Evolutionary conservation across 2,329 filamentous ascomycete genomes (phyloP).

Genomic region (Microcyclosporella mali): DNA sequence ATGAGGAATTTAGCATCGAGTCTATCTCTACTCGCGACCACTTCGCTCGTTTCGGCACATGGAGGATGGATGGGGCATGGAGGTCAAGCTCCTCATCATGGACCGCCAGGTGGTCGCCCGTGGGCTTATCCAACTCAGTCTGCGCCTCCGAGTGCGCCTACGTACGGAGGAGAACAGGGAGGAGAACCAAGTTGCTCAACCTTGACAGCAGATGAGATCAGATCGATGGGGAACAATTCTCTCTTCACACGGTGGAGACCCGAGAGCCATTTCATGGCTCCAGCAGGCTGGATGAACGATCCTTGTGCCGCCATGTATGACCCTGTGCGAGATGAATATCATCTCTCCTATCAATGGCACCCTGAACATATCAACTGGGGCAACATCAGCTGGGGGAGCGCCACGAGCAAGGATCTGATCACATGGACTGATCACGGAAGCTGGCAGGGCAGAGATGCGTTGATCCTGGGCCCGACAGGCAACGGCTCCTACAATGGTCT

Average conservation of each 20-base stretch:
- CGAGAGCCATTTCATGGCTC: constrained; percentile 42
- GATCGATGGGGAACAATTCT: constrained; percentile 40
- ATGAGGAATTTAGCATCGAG: not conserved
- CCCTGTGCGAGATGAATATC: constrained; percentile 43
- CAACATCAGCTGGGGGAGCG: constrained; percentile 48
- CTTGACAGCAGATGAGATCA: constrained; percentile 29
- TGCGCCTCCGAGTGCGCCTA: not conserved
- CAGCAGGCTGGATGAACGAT: constrained; percentile 47
- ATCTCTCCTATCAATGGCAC: constrained; percentile 50
- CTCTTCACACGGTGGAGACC: constrained; percentile 46
- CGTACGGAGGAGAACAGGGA: constrained; percentile 1
- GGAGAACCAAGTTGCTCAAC: constrained; percentile 14
- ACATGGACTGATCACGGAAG: constrained; percentile 38
- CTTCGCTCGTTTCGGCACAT: not conserved
- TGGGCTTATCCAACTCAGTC: not conserved
- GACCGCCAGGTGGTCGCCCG: not conserved
- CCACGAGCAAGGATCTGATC: constrained; percentile 45
- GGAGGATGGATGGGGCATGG: not conserved
- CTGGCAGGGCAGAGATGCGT: constrained; percentile 41
- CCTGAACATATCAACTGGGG: constrained; percentile 44
- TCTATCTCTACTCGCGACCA: not conserved
- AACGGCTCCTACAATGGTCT: constrained; percentile 44
- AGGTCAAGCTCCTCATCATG: not conserved
- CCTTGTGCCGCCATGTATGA: constrained; percentile 49
- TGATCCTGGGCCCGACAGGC: constrained; percentile 37